phyloP scores from a whole-genome alignment of 129 eudicot species.

The Gnaphalium uliginosum region DNA sequence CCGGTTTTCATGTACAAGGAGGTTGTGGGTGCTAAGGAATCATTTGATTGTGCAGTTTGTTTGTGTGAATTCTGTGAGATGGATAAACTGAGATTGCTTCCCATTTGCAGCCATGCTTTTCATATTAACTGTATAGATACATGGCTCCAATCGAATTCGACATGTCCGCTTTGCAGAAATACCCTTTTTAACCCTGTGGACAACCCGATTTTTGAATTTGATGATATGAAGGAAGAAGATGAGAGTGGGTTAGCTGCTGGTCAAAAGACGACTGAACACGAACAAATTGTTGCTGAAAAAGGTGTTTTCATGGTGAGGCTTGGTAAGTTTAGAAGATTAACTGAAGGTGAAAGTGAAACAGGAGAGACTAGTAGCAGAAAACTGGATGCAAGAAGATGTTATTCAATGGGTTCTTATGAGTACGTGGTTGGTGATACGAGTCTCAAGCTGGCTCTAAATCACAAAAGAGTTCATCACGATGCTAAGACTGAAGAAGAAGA shows the following conservation, averaged over 20 bases:
- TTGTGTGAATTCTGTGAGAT: constrained; percentile 45
- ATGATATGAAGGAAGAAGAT: constrained; percentile 29
- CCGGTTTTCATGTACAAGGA: constrained; percentile 58
- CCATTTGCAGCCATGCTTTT: constrained; percentile 61
- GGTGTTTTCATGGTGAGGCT: constrained; percentile 52
- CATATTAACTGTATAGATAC: constrained; percentile 61
- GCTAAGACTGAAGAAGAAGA: constrained; percentile 30
- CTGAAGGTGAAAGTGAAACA: constrained; percentile 22
- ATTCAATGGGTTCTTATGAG: constrained; percentile 89
- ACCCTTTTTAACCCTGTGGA: constrained; percentile 37
- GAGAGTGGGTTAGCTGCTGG: constrained; percentile 24
- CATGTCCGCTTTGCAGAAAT: constrained; percentile 62
- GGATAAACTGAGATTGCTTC: constrained; percentile 49
- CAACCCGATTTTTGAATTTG: constrained; percentile 48
- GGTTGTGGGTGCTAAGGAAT: constrained; percentile 45
- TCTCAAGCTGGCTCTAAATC: constrained; percentile 62
- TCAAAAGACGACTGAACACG: constrained; percentile 20
- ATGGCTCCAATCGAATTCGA: constrained; percentile 61
- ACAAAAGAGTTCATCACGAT: constrained; percentile 20
- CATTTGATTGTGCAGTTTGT: constrained; percentile 70
- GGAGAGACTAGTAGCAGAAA: constrained; percentile 71
- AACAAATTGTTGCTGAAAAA: constrained; percentile 30
- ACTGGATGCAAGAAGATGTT: constrained; percentile 88
- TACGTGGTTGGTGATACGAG: constrained; percentile 66
- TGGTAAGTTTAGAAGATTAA: constrained; percentile 51